Evolutionary conservation across 148 eudicot genomes (phyloP), one percentile per base, ranked within the genome.

Genomic region (Dianthus caryophyllus): DNA sequence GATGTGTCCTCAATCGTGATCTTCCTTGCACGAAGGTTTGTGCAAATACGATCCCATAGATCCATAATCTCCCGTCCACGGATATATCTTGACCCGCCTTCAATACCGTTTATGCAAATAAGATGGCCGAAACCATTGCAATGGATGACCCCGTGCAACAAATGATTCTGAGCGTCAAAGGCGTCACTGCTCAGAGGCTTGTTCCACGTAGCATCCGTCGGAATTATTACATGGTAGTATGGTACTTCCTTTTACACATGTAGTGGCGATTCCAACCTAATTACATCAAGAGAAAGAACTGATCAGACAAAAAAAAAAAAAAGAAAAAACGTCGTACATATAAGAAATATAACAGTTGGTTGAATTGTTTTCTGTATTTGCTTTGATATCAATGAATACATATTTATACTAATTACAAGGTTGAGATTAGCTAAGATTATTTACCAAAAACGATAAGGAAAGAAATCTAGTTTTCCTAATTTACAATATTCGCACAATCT

Each of bases 231-330:
- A 70, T 89, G 96, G n/a, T n/a, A n/a, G n/a, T n/a, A n/a, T n/a
- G n/a, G 52, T 93, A 93, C 78, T 81, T 89, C 71, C 95, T n/a
- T n/a, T n/a, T n/a, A n/a, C n/a, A n/a, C n/a, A n/a, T n/a, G n/a
- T n/a, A n/a, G n/a, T n/a, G n/a, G 71, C 87, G 85, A 69, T 89
- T 89, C 98, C 96, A 93, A 10, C 98, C 98, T 93, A 60, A 12
- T 33, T 2, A 33, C 8, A 33, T 2, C 5, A 33, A 8, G 3
- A 33, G 8, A 33, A 33, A 33, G 8, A 8, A 8, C 39, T 8
- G 3, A n/a, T n/a, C n/a, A n/a, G n/a, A n/a, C n/a, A n/a, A n/a
- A n/a, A n/a, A n/a, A n/a, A n/a, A n/a, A n/a, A n/a, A n/a, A n/a
- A n/a, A n/a, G n/a, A n/a, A n/a, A n/a, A n/a, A n/a, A n/a, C n/a